phyloP scores from a whole-genome alignment of 345 rosid genomes.

The Ricinus communis region DNA sequence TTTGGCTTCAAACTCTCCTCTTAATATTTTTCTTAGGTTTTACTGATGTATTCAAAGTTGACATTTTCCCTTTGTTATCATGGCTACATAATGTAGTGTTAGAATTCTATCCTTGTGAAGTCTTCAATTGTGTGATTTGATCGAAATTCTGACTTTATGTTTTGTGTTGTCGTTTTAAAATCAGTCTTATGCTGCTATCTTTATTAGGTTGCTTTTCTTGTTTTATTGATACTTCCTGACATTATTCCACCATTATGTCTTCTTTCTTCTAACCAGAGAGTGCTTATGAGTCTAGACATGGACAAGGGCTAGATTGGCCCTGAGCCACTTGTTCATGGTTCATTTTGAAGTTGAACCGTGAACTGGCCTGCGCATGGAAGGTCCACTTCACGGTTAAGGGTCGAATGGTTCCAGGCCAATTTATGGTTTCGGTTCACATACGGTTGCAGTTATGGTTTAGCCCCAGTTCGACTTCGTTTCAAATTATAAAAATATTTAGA shows the following conservation, averaged over 20 bases:
- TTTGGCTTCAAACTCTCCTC: neutral
- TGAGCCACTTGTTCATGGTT: no score
- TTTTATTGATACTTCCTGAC: neutral
- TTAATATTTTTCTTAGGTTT: neutral
- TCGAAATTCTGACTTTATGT: neutral
- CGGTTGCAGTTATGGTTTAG: no score
- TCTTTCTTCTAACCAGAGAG: neutral
- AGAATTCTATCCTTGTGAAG: neutral
- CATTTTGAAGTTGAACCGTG: no score
- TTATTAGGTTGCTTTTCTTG: neutral
- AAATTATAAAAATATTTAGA: no score
- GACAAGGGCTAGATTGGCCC: no score
- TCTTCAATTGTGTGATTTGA: neutral
- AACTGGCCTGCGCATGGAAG: no score
- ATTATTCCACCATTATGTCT: neutral
- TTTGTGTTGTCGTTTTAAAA: neutral
- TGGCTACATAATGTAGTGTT: neutral
- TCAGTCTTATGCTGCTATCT: neutral
- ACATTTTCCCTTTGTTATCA: neutral
- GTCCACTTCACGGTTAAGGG: no score
- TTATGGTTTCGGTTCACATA: no score
- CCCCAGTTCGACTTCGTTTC: no score
- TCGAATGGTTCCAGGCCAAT: no score
- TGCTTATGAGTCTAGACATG: no score
- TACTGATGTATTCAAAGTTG: neutral